A percentile compares a stretch with the other conserved stretches of the same genome.
These are phyloP conservation scores for Scenedesmus sp. DNA, from an alignment of 163 green algal species.

Conservation along the genomic window DNA sequence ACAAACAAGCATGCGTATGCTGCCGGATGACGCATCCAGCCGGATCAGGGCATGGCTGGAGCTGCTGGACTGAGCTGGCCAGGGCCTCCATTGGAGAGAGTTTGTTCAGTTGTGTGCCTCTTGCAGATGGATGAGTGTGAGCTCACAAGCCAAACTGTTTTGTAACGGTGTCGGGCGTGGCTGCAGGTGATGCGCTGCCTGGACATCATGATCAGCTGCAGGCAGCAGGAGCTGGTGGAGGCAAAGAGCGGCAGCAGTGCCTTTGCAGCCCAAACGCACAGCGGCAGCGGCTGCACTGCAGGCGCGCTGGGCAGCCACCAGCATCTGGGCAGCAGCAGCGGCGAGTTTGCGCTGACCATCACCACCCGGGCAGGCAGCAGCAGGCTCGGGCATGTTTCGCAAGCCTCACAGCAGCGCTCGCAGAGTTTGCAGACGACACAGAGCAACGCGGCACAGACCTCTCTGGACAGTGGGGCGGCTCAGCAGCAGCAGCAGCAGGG, in stretches of 20 bases:
- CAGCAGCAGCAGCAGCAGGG: not conserved
- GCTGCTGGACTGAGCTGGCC: too few relatives aligned
- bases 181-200: constrained; percentile 43
- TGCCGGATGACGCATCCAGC: not conserved
- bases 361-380: not conserved
- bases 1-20: too few relatives aligned
- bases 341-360: constrained; percentile 36
- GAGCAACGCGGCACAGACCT: not conserved
- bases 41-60: not conserved
- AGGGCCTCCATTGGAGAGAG: too few relatives aligned
- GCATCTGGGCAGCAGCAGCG: not conserved
- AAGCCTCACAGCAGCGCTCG: not conserved
- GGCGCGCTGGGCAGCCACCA: not conserved
- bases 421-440: not conserved
- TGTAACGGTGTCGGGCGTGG: not conserved
- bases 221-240: constrained; percentile 38
- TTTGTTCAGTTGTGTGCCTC: too few relatives aligned
- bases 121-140: too few relatives aligned
- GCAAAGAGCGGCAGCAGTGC: constrained; percentile 3
- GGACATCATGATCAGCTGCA: constrained; percentile 42
- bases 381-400: not conserved
- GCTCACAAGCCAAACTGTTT: too few relatives aligned
- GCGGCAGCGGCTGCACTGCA: not conserved
- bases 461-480: not conserved
- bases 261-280: not conserved